A percentile compares a stretch with the other conserved stretches of the same genome.
Evolutionary conservation across 2,329 filamentous ascomycete genomes (phyloP).

Genomic region (Ascochyta clinopodiicola): DNA sequence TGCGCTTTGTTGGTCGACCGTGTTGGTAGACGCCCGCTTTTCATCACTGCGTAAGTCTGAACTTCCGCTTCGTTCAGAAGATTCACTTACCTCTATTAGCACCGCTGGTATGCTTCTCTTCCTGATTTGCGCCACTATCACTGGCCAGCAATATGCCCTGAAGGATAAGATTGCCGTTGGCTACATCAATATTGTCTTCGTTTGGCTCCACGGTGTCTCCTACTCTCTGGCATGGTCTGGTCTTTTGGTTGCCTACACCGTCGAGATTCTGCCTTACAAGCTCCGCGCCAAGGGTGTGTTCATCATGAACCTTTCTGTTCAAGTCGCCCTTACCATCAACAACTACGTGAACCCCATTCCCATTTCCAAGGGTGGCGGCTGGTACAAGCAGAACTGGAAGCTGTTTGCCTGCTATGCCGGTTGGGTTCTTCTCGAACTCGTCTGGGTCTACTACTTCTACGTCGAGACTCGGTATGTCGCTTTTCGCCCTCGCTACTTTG

Average conservation of each 20-base stretch:
- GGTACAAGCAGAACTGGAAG: constrained; percentile 66
- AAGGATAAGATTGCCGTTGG: constrained; percentile 37
- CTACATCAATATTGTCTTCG: constrained; percentile 53
- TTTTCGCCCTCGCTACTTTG: constrained; percentile 1
- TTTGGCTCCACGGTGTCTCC: constrained; percentile 56
- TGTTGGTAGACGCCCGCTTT: constrained; percentile 52
- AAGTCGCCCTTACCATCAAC: constrained; percentile 64
- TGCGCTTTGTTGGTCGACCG: constrained; percentile 46
- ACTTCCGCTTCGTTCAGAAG: constrained; percentile 53
- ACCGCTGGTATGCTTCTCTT: constrained; percentile 5
- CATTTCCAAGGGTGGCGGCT: constrained; percentile 52
- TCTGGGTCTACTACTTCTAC: constrained; percentile 69
- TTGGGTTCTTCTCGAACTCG: constrained; percentile 63
- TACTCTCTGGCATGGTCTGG: constrained; percentile 61
- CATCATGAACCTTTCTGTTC: constrained; percentile 67
- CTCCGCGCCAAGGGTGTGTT: constrained; percentile 54
- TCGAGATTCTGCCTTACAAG: constrained; percentile 55
- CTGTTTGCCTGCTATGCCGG: constrained; percentile 69
- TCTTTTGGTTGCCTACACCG: constrained; percentile 58
- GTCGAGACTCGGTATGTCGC: constrained; percentile 61
- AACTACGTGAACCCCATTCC: constrained; percentile 64
- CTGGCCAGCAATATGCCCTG: constrained; percentile 57
- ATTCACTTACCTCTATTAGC: not conserved
- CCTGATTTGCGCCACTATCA: constrained; percentile 7
- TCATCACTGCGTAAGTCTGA: constrained; percentile 50